Conservation (phyloP, 2,329 filamentous ascomycete genomes). For the Aciculosporium take region DNA sequence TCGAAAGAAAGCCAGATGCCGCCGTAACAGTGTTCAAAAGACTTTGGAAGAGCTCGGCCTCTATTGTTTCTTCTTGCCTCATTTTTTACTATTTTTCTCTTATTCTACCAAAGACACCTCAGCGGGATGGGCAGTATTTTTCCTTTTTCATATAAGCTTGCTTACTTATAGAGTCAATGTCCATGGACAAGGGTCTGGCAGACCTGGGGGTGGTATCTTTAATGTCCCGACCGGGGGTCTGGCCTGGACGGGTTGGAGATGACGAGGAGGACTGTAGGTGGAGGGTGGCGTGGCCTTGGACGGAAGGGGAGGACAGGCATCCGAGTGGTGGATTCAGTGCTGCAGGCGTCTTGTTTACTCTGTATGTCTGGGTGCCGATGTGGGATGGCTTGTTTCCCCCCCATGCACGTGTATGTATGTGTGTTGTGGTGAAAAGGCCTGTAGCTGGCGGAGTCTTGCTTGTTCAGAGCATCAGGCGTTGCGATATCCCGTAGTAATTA, state of each 20-base stretch:
- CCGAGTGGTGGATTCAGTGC: no score
- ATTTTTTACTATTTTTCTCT: not conserved
- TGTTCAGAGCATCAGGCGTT: no score
- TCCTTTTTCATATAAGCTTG: slow-evolving; percentile 9
- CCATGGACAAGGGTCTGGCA: slow-evolving; percentile 5
- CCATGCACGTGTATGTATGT: no score
- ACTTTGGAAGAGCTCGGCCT: slow-evolving; percentile 1
- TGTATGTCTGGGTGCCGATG: no score
- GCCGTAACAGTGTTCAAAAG: not conserved
- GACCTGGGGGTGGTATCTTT: slow-evolving; percentile 2
- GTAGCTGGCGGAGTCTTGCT: no score
- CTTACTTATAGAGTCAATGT: slow-evolving; percentile 4
- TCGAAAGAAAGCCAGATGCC: not conserved
- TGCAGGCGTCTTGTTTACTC: no score
- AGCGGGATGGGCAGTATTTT: slow-evolving; percentile 2
- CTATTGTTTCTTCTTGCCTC: not conserved
- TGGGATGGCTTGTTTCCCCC: no score
- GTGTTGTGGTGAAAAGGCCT: no score
- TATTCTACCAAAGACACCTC: slow-evolving; percentile 2
- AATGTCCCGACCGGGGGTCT: slow-evolving; percentile 2
- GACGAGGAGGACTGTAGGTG: no score
- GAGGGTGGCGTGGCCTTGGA: no score
- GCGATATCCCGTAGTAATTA: no score
- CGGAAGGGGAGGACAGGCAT: no score
- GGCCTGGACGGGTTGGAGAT: not conserved